These are phyloP conservation scores for Cystobasidium sp. DNA, from an alignment of 1,284 basidiomycete species.

Conservation along the genomic window DNA sequence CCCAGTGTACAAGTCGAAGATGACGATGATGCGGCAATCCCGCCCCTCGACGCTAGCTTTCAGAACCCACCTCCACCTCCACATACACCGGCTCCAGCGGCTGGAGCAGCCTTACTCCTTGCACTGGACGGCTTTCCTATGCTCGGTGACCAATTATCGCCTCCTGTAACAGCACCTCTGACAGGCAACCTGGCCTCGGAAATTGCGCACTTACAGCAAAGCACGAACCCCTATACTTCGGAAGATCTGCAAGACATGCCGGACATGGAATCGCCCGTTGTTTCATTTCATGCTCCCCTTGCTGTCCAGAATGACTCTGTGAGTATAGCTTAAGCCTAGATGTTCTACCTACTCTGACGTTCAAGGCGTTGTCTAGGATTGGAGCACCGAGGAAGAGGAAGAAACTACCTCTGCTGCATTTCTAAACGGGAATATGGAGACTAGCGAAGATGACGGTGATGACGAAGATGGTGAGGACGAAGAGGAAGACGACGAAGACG, in stretches of 20 bases:
- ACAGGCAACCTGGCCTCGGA: conserved; percentile 6
- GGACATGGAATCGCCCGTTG: conserved; percentile 6
- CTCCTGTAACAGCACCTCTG: neutral
- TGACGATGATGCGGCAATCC: conserved; percentile 11
- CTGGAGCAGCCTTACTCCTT: neutral
- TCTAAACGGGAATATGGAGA: conserved; percentile 22
- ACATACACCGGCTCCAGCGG: neutral
- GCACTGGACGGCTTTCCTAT: neutral
- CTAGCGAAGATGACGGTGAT: conserved; percentile 14
- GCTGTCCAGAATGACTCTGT: neutral
- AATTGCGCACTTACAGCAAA: neutral
- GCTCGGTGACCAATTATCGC: neutral
- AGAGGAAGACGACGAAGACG: conserved; percentile 19
- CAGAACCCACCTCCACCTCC: neutral
- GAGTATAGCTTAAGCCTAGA: neutral
- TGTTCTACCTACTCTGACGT: neutral
- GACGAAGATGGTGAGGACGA: conserved; percentile 22
- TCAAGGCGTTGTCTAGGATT: neutral
- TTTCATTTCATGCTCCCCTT: neutral
- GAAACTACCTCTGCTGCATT: conserved; percentile 4
- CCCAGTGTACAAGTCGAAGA: neutral
- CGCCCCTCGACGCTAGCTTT: neutral
- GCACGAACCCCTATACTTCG: neutral
- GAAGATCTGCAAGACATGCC: conserved; percentile 26
- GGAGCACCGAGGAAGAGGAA: conserved; percentile 25